Percentiles rank a stretch among this genome's conserved stretches.
Evolutionary conservation across 495 filamentous ascomycete species (phyloP).

Genomic region (Aspergillus coremiiformis): DNA sequence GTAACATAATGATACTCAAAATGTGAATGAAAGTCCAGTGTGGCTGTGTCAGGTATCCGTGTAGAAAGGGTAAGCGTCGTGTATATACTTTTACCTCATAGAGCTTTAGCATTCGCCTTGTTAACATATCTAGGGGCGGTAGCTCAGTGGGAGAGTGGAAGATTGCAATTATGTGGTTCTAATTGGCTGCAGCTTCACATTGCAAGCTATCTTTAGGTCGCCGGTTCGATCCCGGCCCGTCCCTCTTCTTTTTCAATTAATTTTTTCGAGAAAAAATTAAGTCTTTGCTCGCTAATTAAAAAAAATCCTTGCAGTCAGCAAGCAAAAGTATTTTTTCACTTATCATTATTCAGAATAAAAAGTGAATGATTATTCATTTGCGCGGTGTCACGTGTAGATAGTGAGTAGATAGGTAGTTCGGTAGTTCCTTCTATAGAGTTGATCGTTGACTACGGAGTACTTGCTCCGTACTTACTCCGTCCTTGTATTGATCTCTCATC

Average conservation of each 20-base stretch:
- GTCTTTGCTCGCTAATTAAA: too few relatives aligned
- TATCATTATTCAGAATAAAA: too few relatives aligned
- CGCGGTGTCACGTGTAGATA: not conserved
- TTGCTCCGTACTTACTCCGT: not conserved
- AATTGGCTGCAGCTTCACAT: not conserved
- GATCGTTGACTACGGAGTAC: not conserved
- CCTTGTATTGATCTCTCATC: not conserved
- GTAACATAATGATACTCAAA: too few relatives aligned
- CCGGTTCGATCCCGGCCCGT: not conserved
- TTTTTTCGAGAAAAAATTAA: too few relatives aligned
- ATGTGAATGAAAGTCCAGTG: too few relatives aligned
- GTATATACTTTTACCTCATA: too few relatives aligned
- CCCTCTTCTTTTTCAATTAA: not conserved
- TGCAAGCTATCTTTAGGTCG: not conserved
- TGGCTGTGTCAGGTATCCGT: too few relatives aligned
- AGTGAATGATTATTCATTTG: too few relatives aligned
- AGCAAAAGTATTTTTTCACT: too few relatives aligned
- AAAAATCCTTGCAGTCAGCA: too few relatives aligned
- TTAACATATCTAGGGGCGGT: not conserved
- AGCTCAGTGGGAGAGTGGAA: conserved; percentile 1
- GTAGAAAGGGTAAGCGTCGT: too few relatives aligned
- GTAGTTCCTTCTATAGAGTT: not conserved
- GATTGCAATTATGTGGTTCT: not conserved
- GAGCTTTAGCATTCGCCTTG: too few relatives aligned
- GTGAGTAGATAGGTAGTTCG: not conserved